A percentile compares a stretch with the other conserved stretches of the same genome.
Conservation (phyloP, 352 stramenopile genomes). For the Peronospora belbahrii region DNA sequence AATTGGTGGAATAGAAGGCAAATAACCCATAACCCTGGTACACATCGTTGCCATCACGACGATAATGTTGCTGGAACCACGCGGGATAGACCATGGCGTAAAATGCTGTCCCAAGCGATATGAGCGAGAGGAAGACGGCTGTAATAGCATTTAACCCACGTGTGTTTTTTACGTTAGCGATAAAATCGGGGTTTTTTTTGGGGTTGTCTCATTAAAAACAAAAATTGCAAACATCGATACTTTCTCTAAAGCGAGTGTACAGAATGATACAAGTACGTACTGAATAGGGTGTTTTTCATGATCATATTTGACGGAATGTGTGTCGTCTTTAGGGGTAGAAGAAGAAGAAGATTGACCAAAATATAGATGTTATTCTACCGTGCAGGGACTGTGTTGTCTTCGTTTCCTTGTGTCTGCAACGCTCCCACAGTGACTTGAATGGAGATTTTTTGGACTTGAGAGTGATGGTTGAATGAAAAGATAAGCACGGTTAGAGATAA, state of each 20-base stretch:
- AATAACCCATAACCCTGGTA: slow-evolving; percentile 80
- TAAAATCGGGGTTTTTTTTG: too few species aligned
- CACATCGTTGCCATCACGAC: slow-evolving; percentile 56
- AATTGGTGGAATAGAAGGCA: slow-evolving; percentile 72
- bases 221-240: too few species aligned
- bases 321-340: not conserved
- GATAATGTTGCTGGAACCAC: slow-evolving; percentile 84
- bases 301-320: too few species aligned
- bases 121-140: slow-evolving; percentile 75
- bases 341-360: not conserved
- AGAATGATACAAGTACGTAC: slow-evolving; percentile 26
- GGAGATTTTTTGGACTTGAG: too few species aligned
- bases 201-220: too few species aligned
- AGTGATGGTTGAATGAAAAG: too few species aligned
- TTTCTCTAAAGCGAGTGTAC: slow-evolving; percentile 10
- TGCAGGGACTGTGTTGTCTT: too few species aligned
- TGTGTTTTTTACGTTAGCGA: not conserved
- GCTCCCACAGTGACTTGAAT: too few species aligned
- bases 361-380: too few species aligned
- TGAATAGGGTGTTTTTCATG: slow-evolving; percentile 74
- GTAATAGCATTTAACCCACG: too few species aligned
- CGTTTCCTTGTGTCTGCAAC: too few species aligned
- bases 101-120: slow-evolving; percentile 65
- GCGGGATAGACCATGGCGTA: slow-evolving; percentile 75
- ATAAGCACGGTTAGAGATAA: too few species aligned